Conservation (phyloP, 2,329 filamentous ascomycete genomes). For the Colletotrichum sp. region DNA sequence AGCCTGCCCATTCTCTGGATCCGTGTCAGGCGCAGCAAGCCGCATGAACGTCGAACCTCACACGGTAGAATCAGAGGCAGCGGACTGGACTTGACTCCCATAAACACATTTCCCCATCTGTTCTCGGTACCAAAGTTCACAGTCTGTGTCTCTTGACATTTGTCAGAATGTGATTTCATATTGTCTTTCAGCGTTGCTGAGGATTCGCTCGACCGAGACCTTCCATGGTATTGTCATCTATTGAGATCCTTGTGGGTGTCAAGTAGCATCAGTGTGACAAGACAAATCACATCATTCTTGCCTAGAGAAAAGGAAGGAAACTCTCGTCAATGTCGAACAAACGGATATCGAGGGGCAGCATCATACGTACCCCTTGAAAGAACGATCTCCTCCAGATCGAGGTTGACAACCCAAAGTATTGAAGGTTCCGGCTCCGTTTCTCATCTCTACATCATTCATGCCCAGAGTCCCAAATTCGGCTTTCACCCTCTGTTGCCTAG, state of each 20-base stretch:
- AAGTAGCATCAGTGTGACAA: no score
- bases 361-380: not conserved
- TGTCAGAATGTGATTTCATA: no score
- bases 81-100: not conserved
- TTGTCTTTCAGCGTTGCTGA: no score
- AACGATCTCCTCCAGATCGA: not conserved
- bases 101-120: not conserved
- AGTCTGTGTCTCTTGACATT: no score
- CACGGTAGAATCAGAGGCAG: not conserved
- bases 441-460: no score
- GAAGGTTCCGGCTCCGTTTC: no score
- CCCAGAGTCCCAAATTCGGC: no score
- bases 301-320: not conserved
- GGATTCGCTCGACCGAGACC: no score
- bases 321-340: not conserved
- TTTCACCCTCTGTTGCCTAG: no score
- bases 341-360: not conserved
- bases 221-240: no score
- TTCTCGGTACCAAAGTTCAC: not conserved
- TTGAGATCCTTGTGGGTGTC: no score
- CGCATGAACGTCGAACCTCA: not conserved
- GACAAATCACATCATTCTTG: not conserved
- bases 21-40: not conserved
- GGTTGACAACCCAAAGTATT: not conserved
- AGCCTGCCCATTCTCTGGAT: not conserved